Evolutionary conservation across 2,329 filamentous ascomycete genomes (phyloP), one percentile per base, ranked within the genome.

Genomic region (Penicillium capsulatum): DNA sequence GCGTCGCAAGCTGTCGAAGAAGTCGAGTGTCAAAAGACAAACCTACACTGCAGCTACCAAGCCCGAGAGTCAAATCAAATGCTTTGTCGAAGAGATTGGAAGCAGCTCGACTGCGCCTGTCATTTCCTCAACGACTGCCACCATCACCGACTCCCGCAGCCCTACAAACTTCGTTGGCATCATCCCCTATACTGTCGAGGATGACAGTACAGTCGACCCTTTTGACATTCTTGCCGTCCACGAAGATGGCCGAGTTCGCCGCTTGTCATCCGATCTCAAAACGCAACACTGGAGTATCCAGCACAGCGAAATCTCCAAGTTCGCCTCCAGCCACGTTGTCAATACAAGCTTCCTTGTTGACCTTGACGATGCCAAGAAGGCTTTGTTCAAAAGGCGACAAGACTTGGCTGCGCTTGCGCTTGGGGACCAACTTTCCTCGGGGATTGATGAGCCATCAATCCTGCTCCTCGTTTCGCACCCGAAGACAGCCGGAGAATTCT

Each of bases 31-130:
- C 1, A 71, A 70, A 40, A 71, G 79, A 52, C 73, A 73, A 37
- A 81, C 78, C 14, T 82, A 79, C 55, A 72, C 72, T 36, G 72
- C 73, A 4, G 60, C 74, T 3, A 66, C 64, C 30, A 66, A 68
- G 32, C 66, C 71, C 3, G 72, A 73, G 40, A 63, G 69, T 26
- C 70, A 76, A 41, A 60, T 82, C 5, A 64, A 79, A 24, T 73
- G 70, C 43, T 80, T 80, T 42, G 62, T 68, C 13, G 77, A 81
- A 44, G 70, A 75, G 38, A 60, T 59, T 22, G 49, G 57, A 13
- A 60, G 45, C 31, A 56, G 54, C 39, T 58, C 54, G 11, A 60
- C 47, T 36, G 62, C 59, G 14, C 57, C 59, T 4, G 54, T 44
- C 30, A 70, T 69, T 37, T 64, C 59, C 32, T 68, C 63, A n/a